Evolutionary conservation across 805 yeast genomes (phyloP).

Genomic region (Blastobotrys mokoenaii): DNA sequence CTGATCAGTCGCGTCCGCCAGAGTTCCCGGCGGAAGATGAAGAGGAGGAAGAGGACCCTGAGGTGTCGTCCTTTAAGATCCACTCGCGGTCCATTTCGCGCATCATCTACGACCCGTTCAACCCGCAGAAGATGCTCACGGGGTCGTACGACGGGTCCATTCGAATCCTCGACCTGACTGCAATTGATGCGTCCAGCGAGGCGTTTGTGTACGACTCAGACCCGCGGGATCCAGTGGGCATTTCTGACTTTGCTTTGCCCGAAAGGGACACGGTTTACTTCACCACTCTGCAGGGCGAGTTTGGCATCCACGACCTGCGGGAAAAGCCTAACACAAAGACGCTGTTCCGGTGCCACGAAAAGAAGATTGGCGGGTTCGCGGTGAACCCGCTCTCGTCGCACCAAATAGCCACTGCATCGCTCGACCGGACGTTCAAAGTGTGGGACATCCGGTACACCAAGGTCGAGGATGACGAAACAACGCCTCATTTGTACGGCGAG

Average conservation of each 20-base stretch:
- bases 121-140: conserved; percentile 51
- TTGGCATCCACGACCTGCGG: conserved; percentile 67
- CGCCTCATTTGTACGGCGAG: conserved; percentile 49
- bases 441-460: conserved; percentile 71
- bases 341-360: conserved; percentile 66
- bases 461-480: conserved; percentile 15
- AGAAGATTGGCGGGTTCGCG: conserved; percentile 85
- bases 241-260: conserved; percentile 63
- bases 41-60: conserved; percentile 28
- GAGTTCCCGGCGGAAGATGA: conserved; percentile 28
- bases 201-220: conserved; percentile 47
- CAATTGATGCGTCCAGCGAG: conserved; percentile 52
- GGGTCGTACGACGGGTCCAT: conserved; percentile 86
- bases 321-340: conserved; percentile 30
- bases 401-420: conserved; percentile 78
- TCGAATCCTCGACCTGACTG: conserved; percentile 58
- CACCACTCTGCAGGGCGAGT: conserved; percentile 74
- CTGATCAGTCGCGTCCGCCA: conserved; percentile 32
- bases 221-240: conserved; percentile 42
- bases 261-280: conserved; percentile 54
- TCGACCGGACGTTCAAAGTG: conserved; percentile 73
- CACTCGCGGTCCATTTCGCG: conserved; percentile 71
- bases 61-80: conserved; percentile 56
- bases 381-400: conserved; percentile 60
- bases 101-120: conserved; percentile 43